Percentiles rank a stretch among this genome's conserved stretches.
phyloP scores from a whole-genome alignment of 2,329 filamentous ascomycete genomes.

The Parascedosporium putredinis region DNA sequence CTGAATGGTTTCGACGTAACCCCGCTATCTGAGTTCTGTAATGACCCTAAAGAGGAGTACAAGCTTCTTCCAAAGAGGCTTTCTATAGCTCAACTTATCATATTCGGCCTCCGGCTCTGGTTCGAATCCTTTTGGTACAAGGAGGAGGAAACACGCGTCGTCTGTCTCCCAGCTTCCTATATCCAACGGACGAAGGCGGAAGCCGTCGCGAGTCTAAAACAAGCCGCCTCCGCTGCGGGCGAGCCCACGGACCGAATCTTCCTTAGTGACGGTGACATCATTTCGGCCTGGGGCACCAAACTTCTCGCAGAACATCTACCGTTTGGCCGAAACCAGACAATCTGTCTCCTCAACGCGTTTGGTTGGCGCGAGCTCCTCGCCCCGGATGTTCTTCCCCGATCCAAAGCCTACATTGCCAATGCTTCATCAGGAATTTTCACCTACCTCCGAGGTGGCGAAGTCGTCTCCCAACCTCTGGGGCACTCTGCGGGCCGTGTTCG shows the following conservation, averaged over 20 bases:
- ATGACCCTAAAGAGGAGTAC: background rate
- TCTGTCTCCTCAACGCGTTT: conserved; percentile 18
- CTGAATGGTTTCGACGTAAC: conserved; percentile 5
- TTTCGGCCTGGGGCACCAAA: conserved; percentile 29
- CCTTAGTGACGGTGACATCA: conserved; percentile 34
- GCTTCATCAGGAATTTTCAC: conserved; percentile 15
- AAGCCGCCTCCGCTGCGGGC: background rate
- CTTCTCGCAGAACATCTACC: conserved; percentile 14
- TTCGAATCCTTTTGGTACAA: conserved; percentile 12
- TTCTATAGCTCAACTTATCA: conserved; percentile 16
- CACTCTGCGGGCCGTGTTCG: conserved; percentile 21
- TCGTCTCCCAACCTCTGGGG: conserved; percentile 16
- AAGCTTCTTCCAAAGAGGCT: conserved; percentile 15
- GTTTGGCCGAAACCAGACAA: conserved; percentile 15
- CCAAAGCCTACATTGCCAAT: conserved; percentile 19
- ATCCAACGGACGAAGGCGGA: conserved; percentile 20
- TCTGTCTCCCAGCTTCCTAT: conserved; percentile 26
- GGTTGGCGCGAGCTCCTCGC: conserved; percentile 15
- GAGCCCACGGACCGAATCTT: conserved; percentile 24
- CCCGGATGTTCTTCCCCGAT: background rate
- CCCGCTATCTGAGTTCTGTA: background rate
- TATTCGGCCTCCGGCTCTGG: conserved; percentile 20
- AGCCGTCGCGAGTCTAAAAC: conserved; percentile 14
- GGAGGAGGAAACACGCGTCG: conserved; percentile 9
- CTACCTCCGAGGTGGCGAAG: conserved; percentile 15